Base-by-base conservation (phyloP, 2,329 filamentous ascomycete genomes). In the Pyrenochaeta sp. region DNA sequence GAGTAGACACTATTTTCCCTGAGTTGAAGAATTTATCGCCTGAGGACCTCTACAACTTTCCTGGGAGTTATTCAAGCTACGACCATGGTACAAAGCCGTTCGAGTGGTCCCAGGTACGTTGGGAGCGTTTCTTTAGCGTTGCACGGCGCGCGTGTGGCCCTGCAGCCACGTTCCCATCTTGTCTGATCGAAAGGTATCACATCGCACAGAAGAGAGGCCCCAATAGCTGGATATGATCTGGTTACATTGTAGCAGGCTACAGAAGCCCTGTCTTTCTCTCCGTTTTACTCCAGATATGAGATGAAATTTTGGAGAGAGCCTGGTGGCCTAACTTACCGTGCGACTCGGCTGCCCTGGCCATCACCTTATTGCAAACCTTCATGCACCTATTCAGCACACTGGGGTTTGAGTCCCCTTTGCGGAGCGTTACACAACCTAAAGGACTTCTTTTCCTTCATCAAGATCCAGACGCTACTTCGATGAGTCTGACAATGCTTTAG, bases 91-190 rank as follows among this genome's bases (percentile, higher is more conserved):
- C 50, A 12, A 52, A 58, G 19, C n/a, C 63, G 12, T 69, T 71
- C 37, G 36, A 64, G 36, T 71, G 68, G 66, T 63, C 67, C 42
- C 52, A 66, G 63, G 68, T 72, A 71, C 58, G 62, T 66, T 47
- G 51, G 50, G 52, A 52, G 43, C 36, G 24, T 53, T 60, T 46
- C 46, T 51, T 53, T 24, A 46, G 22, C 32, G 32, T 54, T 45
- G 32, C 52, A 44, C 15, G 32, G 44, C 15, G 12, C 37, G 44
- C 25, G 25, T 46, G 25, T 46, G 25, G 27, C 30, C 24, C 54
- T 54, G 54, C 37, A 40, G 39, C n/a, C 57, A 54, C 40, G 19
- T 24, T 47, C 44, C 24, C 52, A 56, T 55, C 49, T 57, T 55
- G 53, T 55, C 56, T 55, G 42, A 57, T 52, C 37, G 30, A 43